Percentiles rank a stretch among this genome's conserved stretches.
Conservation (phyloP, 768 basidiomycete species). For the Russula dissimulans region DNA sequence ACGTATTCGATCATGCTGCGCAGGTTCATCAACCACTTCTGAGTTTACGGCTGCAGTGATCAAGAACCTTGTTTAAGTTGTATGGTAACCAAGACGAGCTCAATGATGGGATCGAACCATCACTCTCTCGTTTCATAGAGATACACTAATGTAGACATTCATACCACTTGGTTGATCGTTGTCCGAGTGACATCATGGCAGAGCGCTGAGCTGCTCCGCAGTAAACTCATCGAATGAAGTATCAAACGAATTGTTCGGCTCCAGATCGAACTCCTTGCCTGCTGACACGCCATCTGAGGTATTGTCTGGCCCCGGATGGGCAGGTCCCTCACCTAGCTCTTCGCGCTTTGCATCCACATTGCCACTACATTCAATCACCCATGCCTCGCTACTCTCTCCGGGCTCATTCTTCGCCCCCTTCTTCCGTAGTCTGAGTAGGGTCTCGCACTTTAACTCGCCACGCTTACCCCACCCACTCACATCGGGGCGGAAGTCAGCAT, state of each 20-base stretch:
- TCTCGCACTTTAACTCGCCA: conserved; percentile 61
- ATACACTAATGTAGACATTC: conserved; percentile 17
- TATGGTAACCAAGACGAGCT: not conserved
- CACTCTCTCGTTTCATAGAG: conserved; percentile 5
- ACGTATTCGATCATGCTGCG: conserved; percentile 10
- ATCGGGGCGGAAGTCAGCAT: conserved; percentile 78
- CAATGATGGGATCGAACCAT: not conserved
- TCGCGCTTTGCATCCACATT: conserved; percentile 1
- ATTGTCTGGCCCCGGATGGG: not conserved
- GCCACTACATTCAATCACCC: not conserved
- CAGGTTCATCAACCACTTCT: conserved; percentile 83
- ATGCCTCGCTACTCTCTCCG: not conserved
- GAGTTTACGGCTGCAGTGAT: conserved; percentile 94
- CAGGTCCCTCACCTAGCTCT: not conserved
- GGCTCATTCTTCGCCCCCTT: not conserved
- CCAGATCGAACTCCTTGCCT: not conserved
- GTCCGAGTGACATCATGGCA: conserved; percentile 2
- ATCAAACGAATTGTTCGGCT: conserved; percentile 28
- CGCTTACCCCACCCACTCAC: conserved; percentile 79
- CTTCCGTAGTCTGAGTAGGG: conserved; percentile 50
- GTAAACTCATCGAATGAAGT: conserved; percentile 38
- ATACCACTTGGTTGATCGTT: not conserved
- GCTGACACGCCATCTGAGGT: not conserved
- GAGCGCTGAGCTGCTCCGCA: conserved; percentile 23
- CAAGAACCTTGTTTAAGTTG: conserved; percentile 47